These are phyloP conservation scores for Suhomyces bokatorum DNA, from an alignment of 1,139 yeast genomes.

Conservation along the genomic window DNA sequence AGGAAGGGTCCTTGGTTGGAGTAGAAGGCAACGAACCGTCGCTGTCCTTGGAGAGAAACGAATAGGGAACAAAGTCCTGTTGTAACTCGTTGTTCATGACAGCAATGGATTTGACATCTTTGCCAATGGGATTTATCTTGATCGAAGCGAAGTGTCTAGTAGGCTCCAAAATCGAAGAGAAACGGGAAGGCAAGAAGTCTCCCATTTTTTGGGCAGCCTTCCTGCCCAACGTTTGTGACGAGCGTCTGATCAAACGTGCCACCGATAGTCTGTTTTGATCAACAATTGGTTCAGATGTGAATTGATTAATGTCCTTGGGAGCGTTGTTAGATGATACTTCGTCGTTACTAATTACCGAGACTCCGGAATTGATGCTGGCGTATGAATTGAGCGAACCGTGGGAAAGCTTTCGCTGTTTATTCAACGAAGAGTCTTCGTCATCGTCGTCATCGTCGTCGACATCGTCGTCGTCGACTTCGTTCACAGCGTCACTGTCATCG, in stretches of 20 bases:
- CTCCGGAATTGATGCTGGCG: constrained; percentile 37
- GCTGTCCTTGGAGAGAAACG: constrained; percentile 27
- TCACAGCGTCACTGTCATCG: constrained; percentile 30
- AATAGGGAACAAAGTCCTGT: constrained; percentile 40
- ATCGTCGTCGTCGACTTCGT: constrained; percentile 25
- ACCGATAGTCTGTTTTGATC: constrained; percentile 71
- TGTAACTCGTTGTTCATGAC: constrained; percentile 51
- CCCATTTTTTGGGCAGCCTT: constrained; percentile 90
- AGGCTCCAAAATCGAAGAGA: constrained; percentile 86
- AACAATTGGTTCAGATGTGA: constrained; percentile 58
- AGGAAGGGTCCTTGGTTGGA: constrained; percentile 15
- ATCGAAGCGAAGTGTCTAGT: constrained; percentile 92
- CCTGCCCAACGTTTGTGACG: constrained; percentile 60
- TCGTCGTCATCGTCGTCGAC: constrained; percentile 31
- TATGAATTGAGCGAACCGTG: constrained; percentile 43
- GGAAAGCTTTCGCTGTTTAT: constrained; percentile 41
- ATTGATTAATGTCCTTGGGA: constrained; percentile 4
- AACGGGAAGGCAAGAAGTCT: constrained; percentile 78
- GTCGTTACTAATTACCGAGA: constrained; percentile 26
- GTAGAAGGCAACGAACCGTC: constrained; percentile 12
- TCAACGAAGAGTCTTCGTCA: constrained; percentile 29
- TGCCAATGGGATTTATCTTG: constrained; percentile 68
- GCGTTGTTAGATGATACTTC: constrained; percentile 18
- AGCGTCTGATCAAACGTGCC: constrained; percentile 63
- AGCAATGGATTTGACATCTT: constrained; percentile 64